Evolutionary conservation across 1,284 basidiomycete genomes (phyloP).

Genomic region (Ganoderma lingzhi): DNA sequence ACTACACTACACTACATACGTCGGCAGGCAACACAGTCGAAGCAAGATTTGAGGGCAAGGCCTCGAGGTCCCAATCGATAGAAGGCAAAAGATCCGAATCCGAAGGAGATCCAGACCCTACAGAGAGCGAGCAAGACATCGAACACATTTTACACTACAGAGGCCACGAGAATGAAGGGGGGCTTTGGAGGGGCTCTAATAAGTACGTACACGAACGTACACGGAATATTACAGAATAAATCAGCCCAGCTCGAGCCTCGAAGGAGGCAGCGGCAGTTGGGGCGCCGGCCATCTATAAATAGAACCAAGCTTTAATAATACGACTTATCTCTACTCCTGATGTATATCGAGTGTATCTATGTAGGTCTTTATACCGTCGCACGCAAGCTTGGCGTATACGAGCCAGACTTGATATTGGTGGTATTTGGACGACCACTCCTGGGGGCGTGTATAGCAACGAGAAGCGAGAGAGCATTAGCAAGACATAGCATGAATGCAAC

Average conservation of each 20-base stretch:
- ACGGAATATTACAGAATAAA: slow-evolving; percentile 29
- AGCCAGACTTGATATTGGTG: not conserved
- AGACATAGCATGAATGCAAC: slow-evolving; percentile 11
- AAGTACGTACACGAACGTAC: slow-evolving; percentile 7
- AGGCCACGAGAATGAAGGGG: not conserved
- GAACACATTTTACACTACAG: too few species aligned
- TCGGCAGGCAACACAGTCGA: not conserved
- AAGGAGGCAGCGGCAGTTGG: not conserved
- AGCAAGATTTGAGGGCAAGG: not conserved
- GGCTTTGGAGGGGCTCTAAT: not conserved
- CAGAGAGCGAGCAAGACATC: not conserved
- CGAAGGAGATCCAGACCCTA: not conserved
- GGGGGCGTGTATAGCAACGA: slow-evolving; percentile 9
- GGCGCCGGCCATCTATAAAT: too few species aligned
- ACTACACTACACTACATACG: not conserved
- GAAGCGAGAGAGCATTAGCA: slow-evolving; percentile 12
- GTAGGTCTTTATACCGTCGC: too few species aligned
- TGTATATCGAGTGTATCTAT: too few species aligned
- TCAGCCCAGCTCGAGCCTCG: slow-evolving; percentile 15
- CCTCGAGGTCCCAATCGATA: not conserved
- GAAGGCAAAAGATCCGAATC: not conserved
- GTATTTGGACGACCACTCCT: slow-evolving; percentile 8
- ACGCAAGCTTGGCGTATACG: too few species aligned
- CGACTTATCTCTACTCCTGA: too few species aligned
- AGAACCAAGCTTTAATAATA: too few species aligned